Percentiles rank a stretch among this genome's conserved stretches.
These are phyloP conservation scores for Didymella arachidicola DNA, from an alignment of 2,329 filamentous ascomycete genomes.

Conservation along the genomic window DNA sequence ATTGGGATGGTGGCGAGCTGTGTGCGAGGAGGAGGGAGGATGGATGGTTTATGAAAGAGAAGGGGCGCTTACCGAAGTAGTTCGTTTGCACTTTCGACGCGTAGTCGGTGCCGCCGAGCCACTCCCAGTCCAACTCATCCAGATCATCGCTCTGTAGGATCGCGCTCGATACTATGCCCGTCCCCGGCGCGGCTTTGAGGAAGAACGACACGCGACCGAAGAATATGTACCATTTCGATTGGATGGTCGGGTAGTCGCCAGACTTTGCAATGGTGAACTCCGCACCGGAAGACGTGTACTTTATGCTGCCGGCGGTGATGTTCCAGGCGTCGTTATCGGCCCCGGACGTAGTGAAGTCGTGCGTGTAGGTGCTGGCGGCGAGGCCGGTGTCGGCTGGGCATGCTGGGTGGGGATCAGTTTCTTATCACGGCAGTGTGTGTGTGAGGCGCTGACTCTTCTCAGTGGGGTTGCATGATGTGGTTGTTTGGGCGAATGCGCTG, in stretches of 20 bases:
- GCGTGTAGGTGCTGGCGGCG: conserved; percentile 45
- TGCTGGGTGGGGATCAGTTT: conserved; percentile 19
- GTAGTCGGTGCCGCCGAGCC: conserved; percentile 67
- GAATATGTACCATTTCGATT: conserved; percentile 83
- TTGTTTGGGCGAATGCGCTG: conserved; percentile 49
- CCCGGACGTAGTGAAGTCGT: conserved; percentile 49
- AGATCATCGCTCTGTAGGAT: conserved; percentile 83
- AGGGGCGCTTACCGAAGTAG: conserved; percentile 57
- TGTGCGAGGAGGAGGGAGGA: not conserved
- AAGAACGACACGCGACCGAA: conserved; percentile 78
- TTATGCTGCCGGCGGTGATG: conserved; percentile 49
- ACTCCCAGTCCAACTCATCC: conserved; percentile 86
- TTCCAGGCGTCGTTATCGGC: conserved; percentile 40
- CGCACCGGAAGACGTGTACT: conserved; percentile 52
- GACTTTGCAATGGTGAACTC: conserved; percentile 57
- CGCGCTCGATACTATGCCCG: conserved; percentile 78
- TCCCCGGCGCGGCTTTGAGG: conserved; percentile 75
- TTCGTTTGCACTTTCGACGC: conserved; percentile 70
- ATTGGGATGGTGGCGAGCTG: not conserved
- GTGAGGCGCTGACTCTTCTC: conserved; percentile 33
- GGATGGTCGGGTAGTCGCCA: conserved; percentile 67
- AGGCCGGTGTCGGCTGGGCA: conserved; percentile 52
- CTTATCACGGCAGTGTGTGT: too few relatives aligned
- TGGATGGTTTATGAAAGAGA: not conserved
- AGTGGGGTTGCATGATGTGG: conserved; percentile 51